phyloP scores from a whole-genome alignment of 108 stramenopile genomes.

The Nitzschia putrida region DNA sequence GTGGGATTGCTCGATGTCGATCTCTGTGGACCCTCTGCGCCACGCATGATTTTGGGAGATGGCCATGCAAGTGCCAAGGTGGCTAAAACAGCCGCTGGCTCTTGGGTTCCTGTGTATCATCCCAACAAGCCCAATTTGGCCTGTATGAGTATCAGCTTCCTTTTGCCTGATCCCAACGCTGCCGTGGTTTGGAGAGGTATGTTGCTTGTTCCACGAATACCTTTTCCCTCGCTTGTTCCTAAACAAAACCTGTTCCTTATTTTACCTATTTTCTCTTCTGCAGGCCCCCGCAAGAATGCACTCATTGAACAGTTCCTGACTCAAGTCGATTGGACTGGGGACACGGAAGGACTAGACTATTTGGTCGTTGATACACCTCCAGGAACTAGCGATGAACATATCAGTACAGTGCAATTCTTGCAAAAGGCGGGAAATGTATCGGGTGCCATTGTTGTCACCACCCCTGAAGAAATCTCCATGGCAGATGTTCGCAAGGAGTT shows the following conservation, averaged over 20 bases:
- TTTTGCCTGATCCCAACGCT: conserved; percentile 78
- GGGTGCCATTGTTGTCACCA: conserved; percentile 97
- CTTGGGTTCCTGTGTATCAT: conserved; percentile 97
- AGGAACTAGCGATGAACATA: conserved; percentile 99
- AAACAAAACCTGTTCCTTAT: background rate
- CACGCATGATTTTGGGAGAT: conserved; percentile 89
- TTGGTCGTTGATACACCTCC: conserved; percentile 98
- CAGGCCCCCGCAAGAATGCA: conserved; percentile 96
- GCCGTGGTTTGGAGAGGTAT: conserved; percentile 97
- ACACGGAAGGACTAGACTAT: conserved; percentile 90
- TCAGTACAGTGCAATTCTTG: conserved; percentile 96
- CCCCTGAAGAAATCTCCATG: conserved; percentile 97
- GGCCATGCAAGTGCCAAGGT: conserved; percentile 58
- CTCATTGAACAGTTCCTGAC: conserved; percentile 99
- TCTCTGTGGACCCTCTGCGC: conserved; percentile 97
- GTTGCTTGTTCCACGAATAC: no score
- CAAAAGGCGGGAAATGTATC: conserved; percentile 73
- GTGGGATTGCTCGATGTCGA: conserved; percentile 98
- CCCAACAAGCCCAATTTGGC: conserved; percentile 76
- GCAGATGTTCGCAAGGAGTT: conserved; percentile 98
- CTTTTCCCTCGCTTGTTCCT: background rate
- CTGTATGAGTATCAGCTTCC: conserved; percentile 97
- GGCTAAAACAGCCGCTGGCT: conserved; percentile 87
- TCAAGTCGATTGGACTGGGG: conserved; percentile 85
- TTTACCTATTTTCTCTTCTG: background rate